phyloP scores from a whole-genome alignment of 176 grass and related monocot genomes.

The Elymus sibiricus region DNA sequence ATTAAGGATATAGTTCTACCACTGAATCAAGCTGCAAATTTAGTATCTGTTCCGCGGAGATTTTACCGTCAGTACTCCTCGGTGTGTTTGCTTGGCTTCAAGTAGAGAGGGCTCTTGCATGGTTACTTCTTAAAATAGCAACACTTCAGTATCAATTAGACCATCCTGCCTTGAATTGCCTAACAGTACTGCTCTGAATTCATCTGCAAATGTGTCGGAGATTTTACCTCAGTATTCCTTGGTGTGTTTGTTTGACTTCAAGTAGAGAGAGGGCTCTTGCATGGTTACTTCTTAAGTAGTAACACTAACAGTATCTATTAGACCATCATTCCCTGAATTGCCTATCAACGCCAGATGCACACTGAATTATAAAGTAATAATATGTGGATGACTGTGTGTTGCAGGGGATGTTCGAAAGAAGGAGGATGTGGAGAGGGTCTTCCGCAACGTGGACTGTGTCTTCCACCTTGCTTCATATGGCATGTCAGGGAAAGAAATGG shows the following conservation, averaged over 20 bases:
- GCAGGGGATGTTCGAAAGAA: slow-evolving; percentile 68
- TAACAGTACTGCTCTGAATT: not conserved
- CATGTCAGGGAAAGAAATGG: slow-evolving; percentile 97
- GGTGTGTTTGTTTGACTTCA: not conserved
- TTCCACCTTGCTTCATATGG: slow-evolving; percentile 94
- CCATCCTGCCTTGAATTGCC: not conserved
- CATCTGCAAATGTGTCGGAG: not conserved
- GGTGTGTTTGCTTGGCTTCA: not conserved
- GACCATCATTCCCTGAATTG: not conserved
- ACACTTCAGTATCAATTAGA: not conserved
- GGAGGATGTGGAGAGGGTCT: slow-evolving; percentile 54
- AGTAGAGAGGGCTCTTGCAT: not conserved
- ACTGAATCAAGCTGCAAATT: not conserved
- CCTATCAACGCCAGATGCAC: not conserved
- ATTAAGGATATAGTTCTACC: not conserved
- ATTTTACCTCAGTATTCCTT: not conserved
- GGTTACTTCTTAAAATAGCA: not conserved
- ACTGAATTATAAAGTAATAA: not conserved
- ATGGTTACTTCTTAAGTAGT: not conserved
- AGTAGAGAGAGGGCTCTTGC: not conserved
- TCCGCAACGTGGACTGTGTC: slow-evolving; percentile 55
- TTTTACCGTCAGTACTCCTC: not conserved
- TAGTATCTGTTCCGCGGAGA: not conserved
- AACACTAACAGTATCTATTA: not conserved
- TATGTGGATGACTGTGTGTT: not conserved